Evolutionary conservation across 371 early-diverging fungal genomes (phyloP), one percentile per base, ranked within the genome.

Genomic region (Chytridium lagenaria): DNA sequence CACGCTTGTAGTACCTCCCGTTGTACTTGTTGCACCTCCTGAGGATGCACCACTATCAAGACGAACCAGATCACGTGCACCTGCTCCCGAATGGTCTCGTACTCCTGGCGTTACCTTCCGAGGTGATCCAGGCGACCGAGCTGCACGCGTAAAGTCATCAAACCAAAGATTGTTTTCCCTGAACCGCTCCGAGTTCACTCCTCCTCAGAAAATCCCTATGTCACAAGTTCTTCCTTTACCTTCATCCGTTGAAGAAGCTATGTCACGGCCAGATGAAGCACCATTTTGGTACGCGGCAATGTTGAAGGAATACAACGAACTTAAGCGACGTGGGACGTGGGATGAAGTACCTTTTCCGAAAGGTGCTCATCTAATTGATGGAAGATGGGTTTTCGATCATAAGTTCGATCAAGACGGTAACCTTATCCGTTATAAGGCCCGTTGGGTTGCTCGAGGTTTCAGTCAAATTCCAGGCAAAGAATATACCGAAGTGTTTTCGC

Each of bases 221-320:
- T 19, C 57, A 26, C 10, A 10, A 19, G 10, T 55, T 16, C 57
- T 15, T 5, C 57, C 57, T 26, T 26, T 55, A 23, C 57, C 57
- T 16, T 10, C 7, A 26, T 16, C 57, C 5, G 57, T 55, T 10
- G 26, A 55, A 55, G 57, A 55, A 23, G 57, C 57, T 7, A 55
- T 55, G 57, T 19, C 57, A 30, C 57, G 57, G 10, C 57, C 57
- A 16, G 57, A 55, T 5, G 57, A 55, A 55, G 57, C 57, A 15
- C 57, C 57, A 30, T 55, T 15, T 23, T 55, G 57, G 57, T 55
- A 55, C 26, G 57, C 57, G 7, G 57, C 57, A 7, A 30, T 55
- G 57, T 10, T 55, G 7, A 10, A 26, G 16, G 57, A 55, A 26
- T 55, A 55, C 23, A 19, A 26, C 10, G 30, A 55, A 10, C 26